These are phyloP conservation scores for Russula dissimulans DNA, from an alignment of 768 basidiomycete species.

Conservation along the genomic window DNA sequence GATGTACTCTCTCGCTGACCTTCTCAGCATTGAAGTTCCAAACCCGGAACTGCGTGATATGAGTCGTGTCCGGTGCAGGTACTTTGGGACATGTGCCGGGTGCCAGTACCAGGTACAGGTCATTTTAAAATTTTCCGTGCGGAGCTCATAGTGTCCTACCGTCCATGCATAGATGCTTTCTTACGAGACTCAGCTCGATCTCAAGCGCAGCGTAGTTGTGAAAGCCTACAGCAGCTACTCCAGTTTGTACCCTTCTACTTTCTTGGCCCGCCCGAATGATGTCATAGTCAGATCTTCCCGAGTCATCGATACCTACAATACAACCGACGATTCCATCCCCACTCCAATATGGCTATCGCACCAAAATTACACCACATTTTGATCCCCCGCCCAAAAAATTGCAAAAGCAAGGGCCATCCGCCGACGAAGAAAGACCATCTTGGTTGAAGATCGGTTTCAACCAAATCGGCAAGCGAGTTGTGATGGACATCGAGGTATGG, in stretches of 20 bases:
- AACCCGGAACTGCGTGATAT: constrained; percentile 60
- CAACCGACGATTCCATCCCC: constrained; percentile 78
- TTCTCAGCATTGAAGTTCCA: constrained; percentile 54
- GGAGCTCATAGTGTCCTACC: not conserved
- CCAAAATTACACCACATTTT: constrained; percentile 97
- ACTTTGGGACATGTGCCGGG: constrained; percentile 85
- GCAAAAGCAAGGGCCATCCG: constrained; percentile 22
- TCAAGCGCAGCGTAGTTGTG: constrained; percentile 79
- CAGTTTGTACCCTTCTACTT: constrained; percentile 24
- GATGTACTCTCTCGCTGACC: constrained; percentile 68
- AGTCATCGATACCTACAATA: constrained; percentile 51
- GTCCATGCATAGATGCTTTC: constrained; percentile 60
- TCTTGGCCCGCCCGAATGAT: constrained; percentile 2
- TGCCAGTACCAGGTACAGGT: constrained; percentile 88
- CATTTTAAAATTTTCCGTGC: not conserved
- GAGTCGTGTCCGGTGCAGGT: constrained; percentile 61
- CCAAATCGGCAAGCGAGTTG: constrained; percentile 55
- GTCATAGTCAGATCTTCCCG: constrained; percentile 39
- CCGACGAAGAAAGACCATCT: constrained; percentile 34
- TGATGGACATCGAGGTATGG: constrained; percentile 85
- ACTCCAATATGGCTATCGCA: constrained; percentile 84
- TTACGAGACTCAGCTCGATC: constrained; percentile 73
- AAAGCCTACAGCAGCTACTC: constrained; percentile 81
- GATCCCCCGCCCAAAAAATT: constrained; percentile 53
- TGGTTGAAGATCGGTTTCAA: constrained; percentile 92